Conservation (phyloP, 177 flowering plant species). For the Vitis hybrid region DNA sequence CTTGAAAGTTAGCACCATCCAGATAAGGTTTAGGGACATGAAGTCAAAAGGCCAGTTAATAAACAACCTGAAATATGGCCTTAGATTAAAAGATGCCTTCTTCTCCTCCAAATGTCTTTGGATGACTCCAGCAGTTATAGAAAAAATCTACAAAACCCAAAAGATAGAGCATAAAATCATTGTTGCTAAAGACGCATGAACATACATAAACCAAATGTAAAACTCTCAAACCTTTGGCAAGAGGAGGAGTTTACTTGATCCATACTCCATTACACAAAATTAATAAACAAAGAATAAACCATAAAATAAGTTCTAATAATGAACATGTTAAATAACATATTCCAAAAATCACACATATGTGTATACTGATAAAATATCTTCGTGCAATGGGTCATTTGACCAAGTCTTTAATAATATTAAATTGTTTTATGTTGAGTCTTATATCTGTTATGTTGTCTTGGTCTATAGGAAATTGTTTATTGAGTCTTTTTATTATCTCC, state of each 20-base stretch:
- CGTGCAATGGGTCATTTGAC: too few species aligned
- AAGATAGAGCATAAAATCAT: neutral
- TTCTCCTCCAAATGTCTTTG: conserved; percentile 91
- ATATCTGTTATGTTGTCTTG: too few species aligned
- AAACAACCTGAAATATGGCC: conserved; percentile 89
- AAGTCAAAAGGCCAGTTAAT: conserved; percentile 85
- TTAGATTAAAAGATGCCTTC: conserved; percentile 76
- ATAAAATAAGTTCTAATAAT: neutral
- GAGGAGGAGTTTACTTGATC: conserved; percentile 57
- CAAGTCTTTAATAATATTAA: too few species aligned
- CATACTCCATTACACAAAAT: conserved; percentile 64
- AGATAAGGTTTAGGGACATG: conserved; percentile 60
- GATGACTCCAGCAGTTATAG: conserved; percentile 71
- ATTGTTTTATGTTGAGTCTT: too few species aligned
- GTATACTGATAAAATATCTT: too few species aligned
- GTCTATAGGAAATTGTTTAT: too few species aligned
- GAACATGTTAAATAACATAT: too few species aligned
- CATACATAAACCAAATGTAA: neutral
- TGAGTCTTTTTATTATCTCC: too few species aligned
- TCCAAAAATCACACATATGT: too few species aligned
- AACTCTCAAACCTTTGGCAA: conserved; percentile 61
- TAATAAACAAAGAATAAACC: conserved; percentile 6
- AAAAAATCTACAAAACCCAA: conserved; percentile 49
- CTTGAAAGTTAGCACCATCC: conserved; percentile 76
- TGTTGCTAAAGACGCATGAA: too few species aligned